Base-by-base conservation (phyloP, 164 flowering plant genomes). In the Umbellularia californica region DNA sequence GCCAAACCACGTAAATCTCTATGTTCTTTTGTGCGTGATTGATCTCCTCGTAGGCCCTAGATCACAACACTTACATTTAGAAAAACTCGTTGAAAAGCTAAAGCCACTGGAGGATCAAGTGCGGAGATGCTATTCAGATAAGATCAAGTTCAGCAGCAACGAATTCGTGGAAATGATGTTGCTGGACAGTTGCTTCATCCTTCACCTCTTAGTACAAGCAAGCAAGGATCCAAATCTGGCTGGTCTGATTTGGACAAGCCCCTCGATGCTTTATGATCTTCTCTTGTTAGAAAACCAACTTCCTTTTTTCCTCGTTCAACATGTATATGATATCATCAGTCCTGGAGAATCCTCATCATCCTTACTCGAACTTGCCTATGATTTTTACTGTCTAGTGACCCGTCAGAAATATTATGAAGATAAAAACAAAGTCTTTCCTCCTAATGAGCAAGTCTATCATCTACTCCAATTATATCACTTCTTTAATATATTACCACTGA, bases 141-240 rank as follows among this genome's bases (percentile, higher is more conserved):
- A 27, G 35, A 55, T 58, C 9, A 22, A 41, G 4, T 6, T 73
- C 24, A 5, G 22, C 15, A 50, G 69, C 75, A 15, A 65, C 41
- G 75, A 50, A 7, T 73, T 73, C 17, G 70, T 25, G 0, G 25
- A 50, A 24, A 65, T 73, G 75, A 50, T 73, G 33, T 14, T 73
- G n/a, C 62, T 73, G 19, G 75, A 73, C 7, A 70, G 70, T 66
- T 73, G 75, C 70, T 73, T 73, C 75, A 19, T 65, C 15, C 19
- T 73, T 7, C 41, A 73, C 62, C 60, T 65, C 69, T 28, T 65
- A 17, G 52, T 30, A 3, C 28, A 23, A 19, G 33, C 72, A 35
- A 19, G n/a, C 2, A 19, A 20, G 58, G 22, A 23, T n/a, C 2
- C 11, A 13, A 58, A 58, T 10, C 27, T 55, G 50, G 10, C 20